phyloP scores from a whole-genome alignment of 345 rosid genomes.

The Hypericum perforatum region DNA sequence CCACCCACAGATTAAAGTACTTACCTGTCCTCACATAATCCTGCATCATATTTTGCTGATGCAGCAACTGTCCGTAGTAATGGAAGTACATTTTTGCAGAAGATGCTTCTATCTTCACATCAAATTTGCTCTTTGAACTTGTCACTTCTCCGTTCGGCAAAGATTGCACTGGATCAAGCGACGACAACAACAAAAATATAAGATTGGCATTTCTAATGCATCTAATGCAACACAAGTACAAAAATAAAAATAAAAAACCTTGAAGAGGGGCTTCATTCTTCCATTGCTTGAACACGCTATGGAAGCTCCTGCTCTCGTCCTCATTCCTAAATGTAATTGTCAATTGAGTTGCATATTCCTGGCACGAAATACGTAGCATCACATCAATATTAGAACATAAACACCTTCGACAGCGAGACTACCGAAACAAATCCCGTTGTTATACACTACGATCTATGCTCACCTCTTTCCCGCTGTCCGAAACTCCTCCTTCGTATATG shows the following conservation, averaged over 20 bases:
- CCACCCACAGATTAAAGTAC: conserved; percentile 5
- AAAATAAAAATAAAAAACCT: conserved; percentile 54
- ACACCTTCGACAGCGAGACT: background rate
- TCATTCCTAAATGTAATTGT: conserved; percentile 55
- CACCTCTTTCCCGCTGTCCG: conserved; percentile 52
- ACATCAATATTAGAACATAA: background rate
- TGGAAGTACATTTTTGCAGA: conserved; percentile 99
- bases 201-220: conserved; percentile 2
- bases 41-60: conserved; percentile 97
- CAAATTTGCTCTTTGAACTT: conserved; percentile 64
- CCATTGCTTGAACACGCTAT: conserved; percentile 75
- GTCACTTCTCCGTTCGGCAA: conserved; percentile 48
- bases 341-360: conserved; percentile 64
- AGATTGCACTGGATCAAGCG: conserved; percentile 29
- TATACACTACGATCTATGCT: no score
- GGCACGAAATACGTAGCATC: conserved; percentile 24
- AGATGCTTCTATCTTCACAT: conserved; percentile 73
- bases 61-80: conserved; percentile 91
- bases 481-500: conserved; percentile 30
- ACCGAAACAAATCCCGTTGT: background rate
- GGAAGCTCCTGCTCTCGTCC: conserved; percentile 71
- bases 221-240: conserved; percentile 17
- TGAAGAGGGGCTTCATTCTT: conserved; percentile 41
- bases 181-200: conserved; percentile 11
- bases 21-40: conserved; percentile 99